Conservation (phyloP, 2,329 filamentous ascomycete species). For the Chlorencoelia australis region DNA sequence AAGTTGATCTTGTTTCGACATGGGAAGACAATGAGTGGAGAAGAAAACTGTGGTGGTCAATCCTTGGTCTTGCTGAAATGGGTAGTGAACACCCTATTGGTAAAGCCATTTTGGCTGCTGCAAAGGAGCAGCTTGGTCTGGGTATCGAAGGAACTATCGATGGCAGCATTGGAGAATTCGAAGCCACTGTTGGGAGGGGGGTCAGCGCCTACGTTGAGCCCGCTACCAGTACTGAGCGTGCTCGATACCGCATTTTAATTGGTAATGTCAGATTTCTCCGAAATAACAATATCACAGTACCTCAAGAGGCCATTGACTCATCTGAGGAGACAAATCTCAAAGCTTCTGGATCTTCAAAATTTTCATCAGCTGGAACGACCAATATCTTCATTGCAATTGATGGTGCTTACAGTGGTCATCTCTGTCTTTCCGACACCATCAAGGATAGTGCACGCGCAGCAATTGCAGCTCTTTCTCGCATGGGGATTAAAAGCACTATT, state of each 20-base stretch:
- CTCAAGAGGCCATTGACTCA: conserved; percentile 51
- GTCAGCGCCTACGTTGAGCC: conserved; percentile 77
- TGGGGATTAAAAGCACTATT: conserved; percentile 81
- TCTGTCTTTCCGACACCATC: conserved; percentile 81
- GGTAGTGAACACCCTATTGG: conserved; percentile 93
- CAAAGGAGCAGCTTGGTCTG: conserved; percentile 66
- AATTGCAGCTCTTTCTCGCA: conserved; percentile 69
- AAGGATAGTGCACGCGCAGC: conserved; percentile 78
- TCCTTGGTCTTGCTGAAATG: conserved; percentile 90
- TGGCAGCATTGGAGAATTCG: conserved; percentile 78
- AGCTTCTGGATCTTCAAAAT: conserved; percentile 29
- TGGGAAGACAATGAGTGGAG: conserved; percentile 64
- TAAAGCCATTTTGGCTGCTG: conserved; percentile 69
- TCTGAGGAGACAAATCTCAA: conserved; percentile 48
- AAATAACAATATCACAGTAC: conserved; percentile 58
- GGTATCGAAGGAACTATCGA: conserved; percentile 65
- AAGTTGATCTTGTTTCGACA: conserved; percentile 50
- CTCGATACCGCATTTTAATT: conserved; percentile 68
- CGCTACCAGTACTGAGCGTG: conserved; percentile 52
- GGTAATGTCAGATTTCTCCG: conserved; percentile 73
- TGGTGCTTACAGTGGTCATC: conserved; percentile 65
- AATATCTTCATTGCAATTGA: conserved; percentile 89
- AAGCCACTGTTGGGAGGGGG: conserved; percentile 72
- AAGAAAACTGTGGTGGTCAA: conserved; percentile 82
- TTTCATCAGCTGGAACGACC: conserved; percentile 58